These are phyloP conservation scores for Pleurotus cornucopiae DNA, from an alignment of 768 basidiomycete genomes.

Conservation along the genomic window DNA sequence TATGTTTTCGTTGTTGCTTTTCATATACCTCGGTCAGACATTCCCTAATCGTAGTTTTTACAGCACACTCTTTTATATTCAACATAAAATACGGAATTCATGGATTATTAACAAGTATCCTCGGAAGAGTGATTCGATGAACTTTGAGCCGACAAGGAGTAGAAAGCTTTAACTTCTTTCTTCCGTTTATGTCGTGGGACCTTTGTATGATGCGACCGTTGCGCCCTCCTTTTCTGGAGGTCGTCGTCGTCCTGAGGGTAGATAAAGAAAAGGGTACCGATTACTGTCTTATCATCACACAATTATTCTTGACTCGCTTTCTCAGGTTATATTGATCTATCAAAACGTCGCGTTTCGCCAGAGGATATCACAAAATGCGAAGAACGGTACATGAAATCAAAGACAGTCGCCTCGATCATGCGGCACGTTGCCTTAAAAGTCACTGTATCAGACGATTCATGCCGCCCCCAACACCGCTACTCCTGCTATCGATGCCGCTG, in stretches of 20 bases:
- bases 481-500: conserved; percentile 20
- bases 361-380: conserved; percentile 99
- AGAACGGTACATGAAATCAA: conserved; percentile 97
- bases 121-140: too few relatives aligned
- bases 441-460: conserved; percentile 38
- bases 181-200: too few relatives aligned
- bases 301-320: background rate
- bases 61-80: background rate
- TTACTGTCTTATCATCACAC: background rate
- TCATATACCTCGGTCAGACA: background rate
- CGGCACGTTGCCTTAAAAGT: conserved; percentile 85
- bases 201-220: too few relatives aligned
- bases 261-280: conserved; percentile 95
- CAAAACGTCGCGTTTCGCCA: conserved; percentile 95
- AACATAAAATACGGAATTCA: background rate
- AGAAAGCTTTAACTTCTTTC: too few relatives aligned
- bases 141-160: too few relatives aligned
- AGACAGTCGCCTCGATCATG: conserved; percentile 91
- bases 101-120: too few relatives aligned
- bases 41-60: background rate
- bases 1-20: background rate
- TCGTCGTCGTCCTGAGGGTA: conserved; percentile 95
- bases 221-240: conserved; percentile 41
- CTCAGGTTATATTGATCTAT: conserved; percentile 95
- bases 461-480: conserved; percentile 18